phyloP scores from a whole-genome alignment of 2,329 filamentous ascomycete species.

The Ophiostoma tasmaniense region DNA sequence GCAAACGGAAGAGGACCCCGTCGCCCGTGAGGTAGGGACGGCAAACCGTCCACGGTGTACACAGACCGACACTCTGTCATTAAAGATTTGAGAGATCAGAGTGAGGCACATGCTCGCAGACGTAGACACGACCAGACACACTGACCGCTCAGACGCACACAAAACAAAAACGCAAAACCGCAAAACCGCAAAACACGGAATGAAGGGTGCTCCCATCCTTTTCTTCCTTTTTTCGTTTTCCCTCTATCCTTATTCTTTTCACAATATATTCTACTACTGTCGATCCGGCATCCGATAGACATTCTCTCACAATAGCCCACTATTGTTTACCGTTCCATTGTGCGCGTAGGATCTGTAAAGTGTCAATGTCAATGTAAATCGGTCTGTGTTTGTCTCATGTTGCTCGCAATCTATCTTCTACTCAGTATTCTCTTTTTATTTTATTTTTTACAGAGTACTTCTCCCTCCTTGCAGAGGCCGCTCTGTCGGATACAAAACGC shows the following conservation, averaged over 20 bases:
- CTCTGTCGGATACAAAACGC: neutral
- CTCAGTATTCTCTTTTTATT: too few relatives aligned
- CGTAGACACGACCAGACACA: neutral
- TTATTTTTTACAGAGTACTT: too few relatives aligned
- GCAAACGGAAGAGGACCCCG: neutral
- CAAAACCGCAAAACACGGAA: neutral
- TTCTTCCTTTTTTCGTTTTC: neutral
- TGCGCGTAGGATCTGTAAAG: neutral
- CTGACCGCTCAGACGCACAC: neutral
- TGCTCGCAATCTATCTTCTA: neutral
- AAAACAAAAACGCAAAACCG: neutral
- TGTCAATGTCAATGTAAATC: too few relatives aligned
- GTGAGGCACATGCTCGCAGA: too few relatives aligned
- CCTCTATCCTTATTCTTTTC: too few relatives aligned
- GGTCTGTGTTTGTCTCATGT: neutral
- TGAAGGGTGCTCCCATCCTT: neutral
- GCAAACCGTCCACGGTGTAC: neutral
- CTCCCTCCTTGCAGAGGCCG: neutral
- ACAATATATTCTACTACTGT: neutral
- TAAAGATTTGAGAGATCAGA: too few relatives aligned
- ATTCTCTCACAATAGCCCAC: neutral
- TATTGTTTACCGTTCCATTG: neutral
- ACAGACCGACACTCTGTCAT: neutral
- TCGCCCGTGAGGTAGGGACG: neutral
- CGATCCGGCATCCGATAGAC: neutral